Percentiles rank a stretch among this genome's conserved stretches.
These are phyloP conservation scores for Phragmites australis DNA, from an alignment of 176 grass and related monocot genomes.

Conservation along the genomic window DNA sequence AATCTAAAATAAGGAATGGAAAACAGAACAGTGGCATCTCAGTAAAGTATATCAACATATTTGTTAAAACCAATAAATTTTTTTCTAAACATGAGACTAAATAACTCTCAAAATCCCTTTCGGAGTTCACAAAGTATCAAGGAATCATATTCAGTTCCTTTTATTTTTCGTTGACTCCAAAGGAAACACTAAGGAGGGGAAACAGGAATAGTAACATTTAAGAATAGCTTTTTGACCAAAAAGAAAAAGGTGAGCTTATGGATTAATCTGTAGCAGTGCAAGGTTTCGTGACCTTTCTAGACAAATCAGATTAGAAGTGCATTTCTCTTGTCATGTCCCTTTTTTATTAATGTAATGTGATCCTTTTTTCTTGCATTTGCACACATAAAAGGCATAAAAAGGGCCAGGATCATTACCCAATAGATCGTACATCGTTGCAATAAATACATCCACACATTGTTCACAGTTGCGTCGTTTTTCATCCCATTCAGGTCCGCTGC, in stretches of 20 bases:
- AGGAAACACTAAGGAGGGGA: neutral
- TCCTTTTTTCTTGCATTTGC: neutral
- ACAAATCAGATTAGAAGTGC: slow-evolving; percentile 4
- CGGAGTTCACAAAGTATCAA: slow-evolving; percentile 6
- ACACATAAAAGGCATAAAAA: neutral
- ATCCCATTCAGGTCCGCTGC: slow-evolving; percentile 43
- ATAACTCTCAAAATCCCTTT: neutral
- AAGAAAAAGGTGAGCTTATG: neutral
- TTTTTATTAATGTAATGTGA: slow-evolving; percentile 5
- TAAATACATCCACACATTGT: slow-evolving; percentile 22
- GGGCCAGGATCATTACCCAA: slow-evolving; percentile 35
- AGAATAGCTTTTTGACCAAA: neutral
- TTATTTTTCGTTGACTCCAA: neutral
- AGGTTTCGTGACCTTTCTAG: neutral
- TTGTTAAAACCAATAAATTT: neutral
- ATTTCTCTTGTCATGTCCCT: neutral
- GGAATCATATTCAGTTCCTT: neutral
- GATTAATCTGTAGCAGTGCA: neutral
- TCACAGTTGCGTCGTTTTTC: neutral
- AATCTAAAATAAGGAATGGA: neutral
- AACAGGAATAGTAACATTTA: neutral
- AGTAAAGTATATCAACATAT: slow-evolving; percentile 12
- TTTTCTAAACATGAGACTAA: neutral
- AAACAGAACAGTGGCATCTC: neutral
- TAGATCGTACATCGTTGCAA: slow-evolving; percentile 25